Base-by-base conservation (phyloP, 2,329 filamentous ascomycete species). In the Ophiostoma piceae region DNA sequence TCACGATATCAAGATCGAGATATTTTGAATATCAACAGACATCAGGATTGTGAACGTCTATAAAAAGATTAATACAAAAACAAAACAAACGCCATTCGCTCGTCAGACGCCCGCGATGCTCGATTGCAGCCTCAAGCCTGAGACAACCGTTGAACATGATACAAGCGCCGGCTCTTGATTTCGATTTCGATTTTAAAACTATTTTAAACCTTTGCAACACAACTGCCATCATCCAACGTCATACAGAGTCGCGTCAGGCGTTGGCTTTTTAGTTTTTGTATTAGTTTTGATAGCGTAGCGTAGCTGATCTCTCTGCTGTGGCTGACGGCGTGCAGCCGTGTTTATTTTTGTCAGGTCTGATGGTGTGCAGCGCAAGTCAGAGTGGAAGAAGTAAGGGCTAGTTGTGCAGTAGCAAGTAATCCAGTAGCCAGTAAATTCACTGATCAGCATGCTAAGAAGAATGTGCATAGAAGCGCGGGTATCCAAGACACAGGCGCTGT, bases 331-430 rank as follows among this genome's bases (percentile, higher is more conserved):
- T 60, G 26, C 26, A 62, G 57, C 57, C 57, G 57, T 62, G 57
- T 62, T 62, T 62, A 62, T 62, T 62, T 62, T 62, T 32, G 57
- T 62, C 57, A 32, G 57, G 57, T 32, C 57, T 62, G 57, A 16
- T 29, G 57, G 57, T 29, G 57, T 29, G 26, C 57, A 62, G 26
- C 57, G 11, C 26, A 62, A 11, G 11, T 26, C 11, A 1, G 9
- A 32, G 51, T 16, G 51, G 9, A 14, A 57, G 16, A 57, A 57
- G 51, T 11, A 57, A 26, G n/a, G 35, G 35, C 35, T 35, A 35
- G 35, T 35, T 35, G 35, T 35, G 5, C 5, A 35, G 35, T 35
- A 35, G 35, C 26, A 29, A 29, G 26, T 29, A 29, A 35, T 35
- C 35, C 4, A 35, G 35, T 35, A 35, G 35, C 35, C 3, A 35